Percentiles rank a stretch among this genome's conserved stretches.
phyloP scores from a whole-genome alignment of 192 early-diverging fungal genomes.

The Backusella australiensis region DNA sequence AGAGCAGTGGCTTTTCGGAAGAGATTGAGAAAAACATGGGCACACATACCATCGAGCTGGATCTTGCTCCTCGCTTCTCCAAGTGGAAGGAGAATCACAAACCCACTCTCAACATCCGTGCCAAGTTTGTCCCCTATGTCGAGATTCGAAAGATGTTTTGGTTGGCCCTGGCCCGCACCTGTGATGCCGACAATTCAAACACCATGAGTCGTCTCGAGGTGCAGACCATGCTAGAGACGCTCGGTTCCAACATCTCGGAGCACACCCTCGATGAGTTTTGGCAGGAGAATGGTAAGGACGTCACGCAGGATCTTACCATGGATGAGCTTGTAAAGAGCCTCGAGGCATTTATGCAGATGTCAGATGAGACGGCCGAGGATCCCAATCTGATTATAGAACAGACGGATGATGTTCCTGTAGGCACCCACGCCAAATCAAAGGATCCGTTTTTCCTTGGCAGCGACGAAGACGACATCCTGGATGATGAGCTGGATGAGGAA shows the following conservation, averaged over 20 bases:
- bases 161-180: conserved; percentile 57
- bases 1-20: neutral
- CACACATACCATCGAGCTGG: conserved; percentile 36
- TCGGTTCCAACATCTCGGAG: conserved; percentile 66
- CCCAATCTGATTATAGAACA: neutral
- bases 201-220: conserved; percentile 59
- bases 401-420: conserved; percentile 7
- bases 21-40: conserved; percentile 42
- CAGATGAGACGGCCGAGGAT: neutral
- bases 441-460: conserved; percentile 1
- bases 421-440: neutral
- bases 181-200: conserved; percentile 61
- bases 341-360: conserved; percentile 42
- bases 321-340: conserved; percentile 60
- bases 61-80: conserved; percentile 23
- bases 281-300: conserved; percentile 40
- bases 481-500: conserved; percentile 19
- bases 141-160: conserved; percentile 70
- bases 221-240: conserved; percentile 66
- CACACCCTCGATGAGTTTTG: conserved; percentile 63
- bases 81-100: conserved; percentile 38
- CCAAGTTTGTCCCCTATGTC: conserved; percentile 66
- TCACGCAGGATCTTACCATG: conserved; percentile 60
- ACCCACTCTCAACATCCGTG: conserved; percentile 43
- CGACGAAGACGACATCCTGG: conserved; percentile 26